Evolutionary conservation across 2,329 filamentous ascomycete species (phyloP), one percentile per base, ranked within the genome.

Genomic region (Malbranchea zuffiana): DNA sequence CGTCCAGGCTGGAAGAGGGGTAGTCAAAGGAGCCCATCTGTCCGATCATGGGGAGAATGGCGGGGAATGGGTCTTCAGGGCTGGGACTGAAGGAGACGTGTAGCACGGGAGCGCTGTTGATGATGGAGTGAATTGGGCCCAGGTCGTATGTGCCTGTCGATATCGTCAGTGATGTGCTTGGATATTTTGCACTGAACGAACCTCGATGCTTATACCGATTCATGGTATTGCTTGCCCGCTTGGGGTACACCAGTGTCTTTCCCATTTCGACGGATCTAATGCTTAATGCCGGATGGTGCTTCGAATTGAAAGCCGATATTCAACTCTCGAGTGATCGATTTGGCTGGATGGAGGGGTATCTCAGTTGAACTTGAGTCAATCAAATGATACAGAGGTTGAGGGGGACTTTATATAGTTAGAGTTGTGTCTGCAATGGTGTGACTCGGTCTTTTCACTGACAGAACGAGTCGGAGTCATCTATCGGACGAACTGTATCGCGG

Each of bases 41-140:
- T 35, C 82, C 83, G 50, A 92, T 82, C 83, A 92, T 88, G 43
- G 85, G 85, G 2, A 93, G 69, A 37, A 80, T 78, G 35, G 75
- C 73, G 3, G 84, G 83, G 52, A 87, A 90, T 1, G 80, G 78
- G 36, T 76, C 73, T 29, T 67, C 61, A 0, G 69, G 61, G 3
- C 66, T 65, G 2, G 72, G 66, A 34, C 70, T 74, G 68, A 92
- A 92, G 45, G 83, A 85, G 50, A 92, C 77, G 61, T 92, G 79
- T 11, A 90, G 68, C 33, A 92, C 71, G 24, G 74, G 75, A n/a
- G 73, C 72, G 13, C 68, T 67, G 29, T 88, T 86, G 59, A 93
- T 66, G 51, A 92, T 80, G 40, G 61, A 56, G 56, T 92, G 82
- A 52, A 92, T 83, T 5, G 76, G 74, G 32, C 74, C 66, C 34